Evolutionary conservation across 768 basidiomycete species (phyloP).

Genomic region (Trametes meyenii): DNA sequence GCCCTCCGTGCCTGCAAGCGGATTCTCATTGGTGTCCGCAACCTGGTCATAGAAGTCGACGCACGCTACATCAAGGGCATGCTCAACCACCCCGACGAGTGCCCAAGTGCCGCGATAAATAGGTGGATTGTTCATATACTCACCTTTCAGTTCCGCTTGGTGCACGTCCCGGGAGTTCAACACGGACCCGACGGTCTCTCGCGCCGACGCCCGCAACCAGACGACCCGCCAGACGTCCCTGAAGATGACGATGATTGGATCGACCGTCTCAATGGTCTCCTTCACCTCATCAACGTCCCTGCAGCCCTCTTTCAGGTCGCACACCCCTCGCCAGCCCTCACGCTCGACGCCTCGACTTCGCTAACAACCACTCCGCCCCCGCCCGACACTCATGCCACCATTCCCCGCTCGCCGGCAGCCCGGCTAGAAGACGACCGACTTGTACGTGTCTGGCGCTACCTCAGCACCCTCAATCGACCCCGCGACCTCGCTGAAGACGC

Average conservation of each 20-base stretch:
- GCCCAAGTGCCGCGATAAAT: conserved; percentile 43
- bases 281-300: conserved; percentile 9
- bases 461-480: too few species aligned
- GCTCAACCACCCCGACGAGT: conserved; percentile 43
- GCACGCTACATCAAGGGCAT: conserved; percentile 43
- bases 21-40: conserved; percentile 35
- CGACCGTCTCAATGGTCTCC: conserved; percentile 17
- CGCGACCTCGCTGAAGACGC: too few species aligned
- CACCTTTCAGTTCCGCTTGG: conserved; percentile 40
- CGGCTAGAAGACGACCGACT: too few species aligned
- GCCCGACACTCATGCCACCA: too few species aligned
- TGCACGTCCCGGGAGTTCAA: conserved; percentile 38
- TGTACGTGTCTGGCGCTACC: too few species aligned
- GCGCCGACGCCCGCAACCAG: conserved; percentile 9
- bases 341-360: too few species aligned
- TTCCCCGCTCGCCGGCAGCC: too few species aligned
- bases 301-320: too few species aligned
- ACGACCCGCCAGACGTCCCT: neutral
- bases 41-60: conserved; percentile 43
- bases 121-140: conserved; percentile 46
- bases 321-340: too few species aligned
- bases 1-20: conserved; percentile 25
- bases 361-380: too few species aligned
- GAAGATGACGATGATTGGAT: conserved; percentile 22
- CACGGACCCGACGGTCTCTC: conserved; percentile 39